Evolutionary conservation across 306 rosid species (phyloP), one percentile per base, ranked within the genome.

Genomic region (Rosa rugosa): DNA sequence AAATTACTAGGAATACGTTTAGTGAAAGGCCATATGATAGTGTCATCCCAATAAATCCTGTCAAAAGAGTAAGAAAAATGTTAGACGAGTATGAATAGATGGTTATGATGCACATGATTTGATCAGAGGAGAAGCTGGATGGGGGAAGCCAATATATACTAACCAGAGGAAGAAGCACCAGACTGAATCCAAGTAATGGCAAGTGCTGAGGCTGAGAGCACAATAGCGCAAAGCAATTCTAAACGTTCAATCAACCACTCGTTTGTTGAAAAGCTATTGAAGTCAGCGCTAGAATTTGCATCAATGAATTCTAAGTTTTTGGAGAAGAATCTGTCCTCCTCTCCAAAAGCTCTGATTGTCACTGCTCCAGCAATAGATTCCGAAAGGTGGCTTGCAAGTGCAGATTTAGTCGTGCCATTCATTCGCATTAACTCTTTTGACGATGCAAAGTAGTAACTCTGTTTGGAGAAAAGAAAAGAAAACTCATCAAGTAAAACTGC

Each of bases 361-460:
- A 63, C 7, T 20, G 83, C 80, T 60, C 86, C 86, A 0, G 78
- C 54, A 44, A 75, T 75, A 1, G 86, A 74, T 79, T 79, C 86
- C 0, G 72, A 54, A 11, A 83, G 75, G 46, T 79, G 76, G 80
- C 83, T 83, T 6, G 83, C 86, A 25, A 83, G 71, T n/a, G 69
- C 34, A 69, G 86, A 83, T 78, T 63, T 79, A 54, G 86, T 83
- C 17, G 80, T 83, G 31, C 83, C 86, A 63, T 75, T 77, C 3
- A 77, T 83, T 79, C 78, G 74, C 86, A 83, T 79, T 10, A 79
- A 51, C 77, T 83, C 86, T 63, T 83, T 79, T 18, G 83, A 77
- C 51, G 80, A 79, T 40, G 70, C 75, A 47, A 60, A 27, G 80
- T 75, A 79, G 74, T 79, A 79, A 4, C 40, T 79, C 86, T 83